Evolutionary conservation across 805 yeast species (phyloP).

Genomic region (Debaryomyces hansenii): DNA sequence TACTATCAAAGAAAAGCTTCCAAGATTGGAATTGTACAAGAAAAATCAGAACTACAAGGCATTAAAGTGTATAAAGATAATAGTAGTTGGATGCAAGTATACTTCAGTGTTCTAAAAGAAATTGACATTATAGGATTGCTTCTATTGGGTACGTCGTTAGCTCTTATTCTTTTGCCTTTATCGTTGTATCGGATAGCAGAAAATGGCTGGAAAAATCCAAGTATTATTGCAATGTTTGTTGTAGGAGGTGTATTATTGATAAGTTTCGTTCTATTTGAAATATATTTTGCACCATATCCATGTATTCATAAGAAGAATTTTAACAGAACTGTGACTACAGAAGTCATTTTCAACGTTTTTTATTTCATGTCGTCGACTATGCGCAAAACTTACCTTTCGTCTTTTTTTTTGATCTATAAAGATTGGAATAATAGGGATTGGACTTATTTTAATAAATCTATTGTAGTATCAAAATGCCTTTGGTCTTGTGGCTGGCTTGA

Average conservation of each 20-base stretch:
- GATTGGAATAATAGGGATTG: conserved; percentile 31
- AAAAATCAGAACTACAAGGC: background rate
- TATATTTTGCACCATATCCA: conserved; percentile 36
- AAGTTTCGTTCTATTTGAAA: conserved; percentile 34
- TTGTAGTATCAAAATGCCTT: conserved; percentile 36
- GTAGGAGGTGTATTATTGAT: conserved; percentile 39
- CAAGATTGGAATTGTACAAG: conserved; percentile 4
- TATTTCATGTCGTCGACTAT: conserved; percentile 28
- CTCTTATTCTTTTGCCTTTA: conserved; percentile 38
- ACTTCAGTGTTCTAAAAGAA: conserved; percentile 24
- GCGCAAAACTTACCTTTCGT: conserved; percentile 28
- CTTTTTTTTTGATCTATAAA: conserved; percentile 30
- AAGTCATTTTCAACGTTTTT: conserved; percentile 31
- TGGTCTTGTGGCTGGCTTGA: conserved; percentile 35
- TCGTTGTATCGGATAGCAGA: conserved; percentile 32
- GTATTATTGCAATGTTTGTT: conserved; percentile 44
- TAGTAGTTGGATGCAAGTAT: background rate
- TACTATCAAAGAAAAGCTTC: conserved; percentile 31
- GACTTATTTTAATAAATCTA: conserved; percentile 38
- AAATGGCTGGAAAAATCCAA: conserved; percentile 37
- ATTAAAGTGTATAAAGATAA: too few relatives aligned
- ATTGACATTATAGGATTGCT: conserved; percentile 40
- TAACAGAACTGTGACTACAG: conserved; percentile 37
- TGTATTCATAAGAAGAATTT: conserved; percentile 38
- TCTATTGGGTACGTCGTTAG: conserved; percentile 38